phyloP scores from a whole-genome alignment of 345 rosid genomes.

The Salix purpurea region DNA sequence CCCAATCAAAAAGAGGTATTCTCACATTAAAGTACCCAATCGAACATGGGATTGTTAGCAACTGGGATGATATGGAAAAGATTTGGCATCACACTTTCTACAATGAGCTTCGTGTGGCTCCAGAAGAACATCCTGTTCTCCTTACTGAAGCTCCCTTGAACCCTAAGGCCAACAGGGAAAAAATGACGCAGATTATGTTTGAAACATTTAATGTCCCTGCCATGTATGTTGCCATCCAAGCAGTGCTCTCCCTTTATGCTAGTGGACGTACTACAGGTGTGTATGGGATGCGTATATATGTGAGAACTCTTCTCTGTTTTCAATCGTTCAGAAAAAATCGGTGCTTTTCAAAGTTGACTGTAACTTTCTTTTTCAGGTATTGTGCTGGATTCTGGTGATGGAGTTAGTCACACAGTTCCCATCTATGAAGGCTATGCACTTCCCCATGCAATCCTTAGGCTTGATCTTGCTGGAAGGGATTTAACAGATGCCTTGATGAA shows the following conservation, averaged over 20 bases:
- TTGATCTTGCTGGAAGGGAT: constrained; percentile 60
- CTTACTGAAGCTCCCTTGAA: background rate
- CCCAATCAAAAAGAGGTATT: constrained; percentile 65
- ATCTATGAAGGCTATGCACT: constrained; percentile 45
- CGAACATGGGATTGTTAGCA: constrained; percentile 66
- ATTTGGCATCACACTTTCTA: constrained; percentile 70
- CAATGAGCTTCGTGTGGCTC: constrained; percentile 2
- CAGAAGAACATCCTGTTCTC: background rate
- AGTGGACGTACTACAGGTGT: constrained; percentile 70
- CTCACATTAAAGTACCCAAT: constrained; percentile 58
- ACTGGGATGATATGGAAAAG: constrained; percentile 69
- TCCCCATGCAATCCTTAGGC: constrained; percentile 63
- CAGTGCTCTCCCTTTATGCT: constrained; percentile 50
- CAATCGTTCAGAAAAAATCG: background rate
- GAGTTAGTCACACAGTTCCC: constrained; percentile 11
- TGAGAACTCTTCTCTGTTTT: constrained; percentile 12
- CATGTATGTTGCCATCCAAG: background rate
- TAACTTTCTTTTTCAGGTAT: background rate
- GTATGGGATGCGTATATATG: background rate
- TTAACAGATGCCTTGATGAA: constrained; percentile 60
- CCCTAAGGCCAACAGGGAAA: background rate
- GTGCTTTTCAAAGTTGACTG: background rate
- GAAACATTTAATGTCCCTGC: background rate
- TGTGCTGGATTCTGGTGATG: constrained; percentile 51
- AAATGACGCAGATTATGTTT: background rate